Evolutionary conservation across 768 basidiomycete species (phyloP), one percentile per base, ranked within the genome.

Genomic region (Tricholoma hemisulphureum): DNA sequence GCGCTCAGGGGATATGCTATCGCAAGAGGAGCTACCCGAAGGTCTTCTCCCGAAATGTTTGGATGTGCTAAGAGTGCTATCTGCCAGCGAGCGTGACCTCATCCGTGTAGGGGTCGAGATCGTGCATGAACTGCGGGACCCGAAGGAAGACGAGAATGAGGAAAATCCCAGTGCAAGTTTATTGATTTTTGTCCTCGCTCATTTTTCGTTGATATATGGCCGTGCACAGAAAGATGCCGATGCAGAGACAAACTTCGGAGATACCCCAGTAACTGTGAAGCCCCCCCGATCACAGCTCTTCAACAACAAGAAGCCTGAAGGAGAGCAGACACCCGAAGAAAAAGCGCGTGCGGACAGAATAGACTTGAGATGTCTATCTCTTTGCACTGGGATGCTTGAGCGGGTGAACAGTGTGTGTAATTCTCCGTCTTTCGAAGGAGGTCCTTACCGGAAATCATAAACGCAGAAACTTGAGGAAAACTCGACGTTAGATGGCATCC

Each of bases 61-160:
- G 37, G 95, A 98, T 69, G 85, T 98, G 6, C 73, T 98, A 51
- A 79, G 88, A 55, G 80, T 79, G 55, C 75, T 95, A 20, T 85
- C 89, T 1, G 73, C 83, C 11, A 85, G 77, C 59, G 95, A 98
- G 71, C 78, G 86, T 18, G 93, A 97, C 69, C 78, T 97, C 32
- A 92, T 96, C 62, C 85, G 89, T 3, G 81, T 95, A 23, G 86
- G 95, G 1, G 93, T 96, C 34, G 94, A 96, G 67, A 87, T 91
- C 32, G 83, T 97, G 1, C 86, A 90, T 54, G 90, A 92, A 58
- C 76, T 96, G 9, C 80, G 94, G 21, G 86, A 86, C 69, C 69
- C 73, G 6, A 76, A 73, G 14, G 72, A 71, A 6, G 63, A 66
- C 4, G 77, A 74, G 14, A 75, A 74, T 9, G 80, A 80, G 4